These are phyloP conservation scores for Cucumis sativus DNA, from an alignment of 306 rosid genomes.

Conservation along the genomic window Cucumber_9930_V3 NC_026655.2:15533501-15534000, in stretches of 20 bases:
- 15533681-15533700: neutral
- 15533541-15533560: too few species aligned
- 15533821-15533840: neutral
- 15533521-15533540: too few species aligned
- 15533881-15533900: neutral
- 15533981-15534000: constrained; percentile 43
- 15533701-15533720: neutral
- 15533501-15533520: too few species aligned
- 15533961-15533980: constrained; percentile 67
- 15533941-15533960: constrained; percentile 22
- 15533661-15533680: neutral
- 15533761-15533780: neutral
- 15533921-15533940: constrained; percentile 25
- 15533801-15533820: neutral
- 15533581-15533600: too few species aligned
- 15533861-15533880: constrained; percentile 36
- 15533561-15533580: too few species aligned
- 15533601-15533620: too few species aligned
- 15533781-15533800: neutral
- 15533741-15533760: neutral
- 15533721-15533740: neutral
- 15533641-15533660: too few species aligned
- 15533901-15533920: constrained; percentile 2
- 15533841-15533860: constrained; percentile 33
- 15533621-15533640: too few species aligned